Percentiles rank a stretch among this genome's conserved stretches.
Conservation (phyloP, 306 rosid species). For the Rosa persica region DNA sequence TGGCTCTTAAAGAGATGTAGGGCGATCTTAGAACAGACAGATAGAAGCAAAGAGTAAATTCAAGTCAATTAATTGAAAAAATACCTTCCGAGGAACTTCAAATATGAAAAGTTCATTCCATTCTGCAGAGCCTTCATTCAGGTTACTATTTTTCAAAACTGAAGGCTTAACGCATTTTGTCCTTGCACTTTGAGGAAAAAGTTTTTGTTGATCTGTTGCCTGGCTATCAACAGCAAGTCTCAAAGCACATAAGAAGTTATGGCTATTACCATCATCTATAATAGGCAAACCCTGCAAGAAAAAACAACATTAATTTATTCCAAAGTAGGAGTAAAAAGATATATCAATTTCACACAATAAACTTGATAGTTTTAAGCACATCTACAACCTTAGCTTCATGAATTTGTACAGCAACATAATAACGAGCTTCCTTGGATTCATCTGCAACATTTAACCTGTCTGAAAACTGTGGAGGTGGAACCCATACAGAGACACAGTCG, state of each 20-base stretch:
- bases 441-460: slow-evolving; percentile 81
- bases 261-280: slow-evolving; percentile 87
- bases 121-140: slow-evolving; percentile 65
- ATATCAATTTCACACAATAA: not conserved
- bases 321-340: slow-evolving; percentile 3
- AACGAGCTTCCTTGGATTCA: slow-evolving; percentile 80
- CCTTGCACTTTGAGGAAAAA: slow-evolving; percentile 99
- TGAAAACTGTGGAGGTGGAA: slow-evolving; percentile 92
- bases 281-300: slow-evolving; percentile 73
- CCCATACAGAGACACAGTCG: slow-evolving; percentile 71
- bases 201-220: slow-evolving; percentile 86
- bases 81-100: slow-evolving; percentile 90
- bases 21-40: not conserved
- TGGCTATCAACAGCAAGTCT: slow-evolving; percentile 81
- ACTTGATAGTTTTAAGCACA: slow-evolving; percentile 23
- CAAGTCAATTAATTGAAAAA: not conserved
- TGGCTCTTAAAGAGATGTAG: not conserved
- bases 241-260: slow-evolving; percentile 93
- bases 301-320: slow-evolving; percentile 13
- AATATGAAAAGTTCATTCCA: slow-evolving; percentile 97
- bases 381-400: slow-evolving; percentile 83
- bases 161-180: slow-evolving; percentile 90
- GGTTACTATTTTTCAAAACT: slow-evolving; percentile 37
- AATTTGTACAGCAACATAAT: slow-evolving; percentile 79
- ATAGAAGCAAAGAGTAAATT: not conserved